These are phyloP conservation scores for Phytophthora chlamydospora DNA, from an alignment of 352 stramenopile genomes.

Conservation along the genomic window DNA sequence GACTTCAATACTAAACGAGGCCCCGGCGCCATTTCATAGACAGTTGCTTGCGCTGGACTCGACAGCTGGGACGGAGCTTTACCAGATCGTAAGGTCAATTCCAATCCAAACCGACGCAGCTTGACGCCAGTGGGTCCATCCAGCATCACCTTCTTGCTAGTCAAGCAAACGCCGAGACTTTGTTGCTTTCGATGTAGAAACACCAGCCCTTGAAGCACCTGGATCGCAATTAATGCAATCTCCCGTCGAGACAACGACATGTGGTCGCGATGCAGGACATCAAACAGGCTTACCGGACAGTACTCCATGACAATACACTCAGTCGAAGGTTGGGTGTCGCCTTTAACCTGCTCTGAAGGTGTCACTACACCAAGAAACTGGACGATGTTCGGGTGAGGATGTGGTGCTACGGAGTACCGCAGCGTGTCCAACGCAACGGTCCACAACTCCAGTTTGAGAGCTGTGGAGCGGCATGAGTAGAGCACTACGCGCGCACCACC, in stretches of 20 bases:
- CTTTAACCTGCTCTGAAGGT: slow-evolving; percentile 6
- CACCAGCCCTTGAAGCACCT: slow-evolving; percentile 46
- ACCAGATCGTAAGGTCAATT: slow-evolving; percentile 37
- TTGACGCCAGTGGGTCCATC: slow-evolving; percentile 44
- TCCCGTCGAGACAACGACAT: slow-evolving; percentile 44
- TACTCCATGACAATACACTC: slow-evolving; percentile 53
- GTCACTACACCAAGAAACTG: slow-evolving; percentile 51
- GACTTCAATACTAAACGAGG: not conserved
- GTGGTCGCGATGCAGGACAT: slow-evolving; percentile 54
- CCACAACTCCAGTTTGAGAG: slow-evolving; percentile 49
- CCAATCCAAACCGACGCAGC: slow-evolving; percentile 56
- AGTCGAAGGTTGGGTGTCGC: not conserved
- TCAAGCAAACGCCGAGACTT: slow-evolving; percentile 54
- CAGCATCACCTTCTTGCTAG: slow-evolving; percentile 77
- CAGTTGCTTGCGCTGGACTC: slow-evolving; percentile 18
- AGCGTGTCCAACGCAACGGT: slow-evolving; percentile 33
- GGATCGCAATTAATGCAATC: slow-evolving; percentile 51
- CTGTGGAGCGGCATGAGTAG: slow-evolving; percentile 44
- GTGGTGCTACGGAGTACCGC: slow-evolving; percentile 29
- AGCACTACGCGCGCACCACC: slow-evolving; percentile 33
- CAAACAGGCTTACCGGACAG: slow-evolving; percentile 54
- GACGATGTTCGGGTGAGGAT: slow-evolving; percentile 56
- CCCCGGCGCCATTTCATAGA: slow-evolving; percentile 37
- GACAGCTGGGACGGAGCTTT: slow-evolving; percentile 33
- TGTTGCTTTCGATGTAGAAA: slow-evolving; percentile 50